Evolutionary conservation across 2,329 filamentous ascomycete species (phyloP), one percentile per base, ranked within the genome.

Genomic region (Arthrobotrys sinensis): DNA sequence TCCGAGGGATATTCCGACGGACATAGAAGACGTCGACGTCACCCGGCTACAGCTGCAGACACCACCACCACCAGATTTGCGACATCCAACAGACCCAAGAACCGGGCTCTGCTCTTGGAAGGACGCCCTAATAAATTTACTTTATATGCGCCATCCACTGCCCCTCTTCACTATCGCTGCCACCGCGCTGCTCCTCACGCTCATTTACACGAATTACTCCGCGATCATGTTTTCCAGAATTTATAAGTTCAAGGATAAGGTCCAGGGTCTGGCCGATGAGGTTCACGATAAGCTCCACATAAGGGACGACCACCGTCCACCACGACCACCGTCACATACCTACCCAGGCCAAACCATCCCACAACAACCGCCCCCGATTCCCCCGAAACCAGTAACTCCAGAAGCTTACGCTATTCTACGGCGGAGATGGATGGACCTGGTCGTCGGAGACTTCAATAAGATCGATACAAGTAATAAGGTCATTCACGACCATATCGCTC

Each of bases 391-490:
- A 16, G 28, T 32, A 5, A 38, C 52, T 8, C 21, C 36, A 3
- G 71, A 76, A 7, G 57, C 60, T 2, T 77, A 71, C 21, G 50
- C 50, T 8, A 71, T 67, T 1, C 24, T 77, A 2, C 60, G 73
- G 1, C 57, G 62, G 32, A 50, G 66, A 38, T 77, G 73, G 73
- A 19, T 66, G 19, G n/a, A 57, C 7, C 43, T 66, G 10, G 19
- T 71, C n/a, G 36, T 77, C 3, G 73, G 73, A 12, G 73, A 77
- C 16, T 66, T 71, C 28, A 21, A 34, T 11, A 16, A 62, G 0
- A 28, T 77, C 4, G 60, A 71, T 14, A 45, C 6, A 3, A 28
- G 14, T 3, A 40, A 55, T 6, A 60, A 60, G 4, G 34, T 21
- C 10, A 45, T 77, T 6, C 32, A 63, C 19, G 43, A 32, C 5